Base-by-base conservation (phyloP, 2,329 filamentous ascomycete genomes). In the Drechslerella dactyloides region DNA sequence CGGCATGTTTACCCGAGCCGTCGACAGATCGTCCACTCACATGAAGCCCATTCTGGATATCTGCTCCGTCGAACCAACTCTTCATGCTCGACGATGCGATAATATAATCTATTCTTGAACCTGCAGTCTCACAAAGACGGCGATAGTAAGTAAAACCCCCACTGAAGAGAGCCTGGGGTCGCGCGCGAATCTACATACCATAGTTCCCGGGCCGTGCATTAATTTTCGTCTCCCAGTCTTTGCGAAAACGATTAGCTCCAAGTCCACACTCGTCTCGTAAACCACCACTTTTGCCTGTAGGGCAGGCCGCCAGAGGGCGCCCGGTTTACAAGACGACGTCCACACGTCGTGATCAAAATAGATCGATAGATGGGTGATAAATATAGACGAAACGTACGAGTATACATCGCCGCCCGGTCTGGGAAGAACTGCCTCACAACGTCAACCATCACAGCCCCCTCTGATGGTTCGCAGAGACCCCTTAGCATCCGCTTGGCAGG, bases 131-230 rank as follows among this genome's bases (percentile, higher is more conserved):
- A 30, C 2, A 11, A 15, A n/a, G 19, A 11, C 15, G 2, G 23
- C 6, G 15, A 3, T 23, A 2, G 23, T 44, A 8, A 30, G 15
- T 23, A 40, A 46, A 23, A 4, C 51, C 42, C 44, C 44, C 5
- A 37, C 30, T 23, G 2, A 13, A 30, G 54, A 10, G 19, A 2
- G 19, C 13, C 15, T 17, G 7, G n/a, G 24, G 40, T 21, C 13
- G 10, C 1, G 15, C n/a, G 27, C 3, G 24, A 27, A 2, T 17
- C 8, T 19, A 54, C 72, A 21, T 63, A 74, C 72, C 73, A 59
- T 68, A 96, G 78, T 97, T 97, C 1, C 90, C 92, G 1, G 93
- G 93, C n/a, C 94, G 85, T n/a, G 91, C 90, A 79, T 97, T 97
- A 77, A 92, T 90, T 78, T 90, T 93, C 56, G 91, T 93, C 74